Evolutionary conservation across 2,329 filamentous ascomycete genomes (phyloP).

Genomic region (Ceratocystis ficicola): DNA sequence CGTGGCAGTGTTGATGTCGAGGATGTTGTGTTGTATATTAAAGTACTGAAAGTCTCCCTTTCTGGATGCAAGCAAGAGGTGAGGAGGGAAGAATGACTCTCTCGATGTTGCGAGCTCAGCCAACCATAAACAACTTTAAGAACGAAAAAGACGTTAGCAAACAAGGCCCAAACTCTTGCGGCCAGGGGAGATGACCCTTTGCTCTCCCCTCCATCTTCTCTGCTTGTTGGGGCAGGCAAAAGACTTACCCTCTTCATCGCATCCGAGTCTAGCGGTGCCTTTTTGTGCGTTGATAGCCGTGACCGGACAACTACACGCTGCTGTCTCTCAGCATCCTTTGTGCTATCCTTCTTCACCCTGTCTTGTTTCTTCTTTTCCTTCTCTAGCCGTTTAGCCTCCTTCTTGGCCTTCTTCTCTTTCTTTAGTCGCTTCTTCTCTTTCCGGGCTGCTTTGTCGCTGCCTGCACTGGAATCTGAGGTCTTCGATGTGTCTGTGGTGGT

Average conservation of each 20-base stretch:
- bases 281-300: conserved; percentile 18
- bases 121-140: conserved; percentile 19
- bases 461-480: neutral
- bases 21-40: no score
- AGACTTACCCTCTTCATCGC: conserved; percentile 20
- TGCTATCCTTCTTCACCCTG: neutral
- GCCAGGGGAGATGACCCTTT: neutral
- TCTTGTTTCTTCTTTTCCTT: conserved; percentile 15
- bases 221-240: neutral
- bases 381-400: conserved; percentile 9
- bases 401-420: conserved; percentile 16
- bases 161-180: no score
- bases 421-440: conserved; percentile 20
- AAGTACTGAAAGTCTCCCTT: no score
- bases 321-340: conserved; percentile 9
- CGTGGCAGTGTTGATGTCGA: no score
- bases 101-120: conserved; percentile 4
- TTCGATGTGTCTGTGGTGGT: neutral
- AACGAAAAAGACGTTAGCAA: conserved; percentile 5
- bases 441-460: conserved; percentile 13
- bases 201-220: neutral
- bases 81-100: neutral
- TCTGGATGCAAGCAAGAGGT: no score
- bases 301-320: conserved; percentile 18
- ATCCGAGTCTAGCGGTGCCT: conserved; percentile 20